Percentiles rank a stretch among this genome's conserved stretches.
These are phyloP conservation scores for Fusarium armeniacum DNA, from an alignment of 2,329 filamentous ascomycete genomes.

Conservation along the genomic window DNA sequence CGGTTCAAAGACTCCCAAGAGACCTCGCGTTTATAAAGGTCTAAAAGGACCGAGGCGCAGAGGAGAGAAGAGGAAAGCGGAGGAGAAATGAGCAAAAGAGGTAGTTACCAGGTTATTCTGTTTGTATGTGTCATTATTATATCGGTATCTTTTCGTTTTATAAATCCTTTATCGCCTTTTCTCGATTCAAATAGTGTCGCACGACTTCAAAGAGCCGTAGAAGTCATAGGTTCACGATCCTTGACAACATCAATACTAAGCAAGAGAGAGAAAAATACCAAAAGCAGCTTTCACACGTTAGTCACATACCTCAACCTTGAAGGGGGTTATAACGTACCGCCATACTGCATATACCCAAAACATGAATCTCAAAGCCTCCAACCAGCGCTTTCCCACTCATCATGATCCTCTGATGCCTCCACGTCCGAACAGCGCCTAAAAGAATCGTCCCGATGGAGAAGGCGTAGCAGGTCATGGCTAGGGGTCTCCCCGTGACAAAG, in stretches of 20 bases:
- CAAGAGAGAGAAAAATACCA: slow-evolving; percentile 46
- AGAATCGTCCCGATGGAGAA: slow-evolving; percentile 57
- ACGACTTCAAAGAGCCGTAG: not conserved
- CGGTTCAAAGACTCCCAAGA: not conserved
- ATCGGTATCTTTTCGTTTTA: not conserved
- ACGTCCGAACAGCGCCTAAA: slow-evolving; percentile 51
- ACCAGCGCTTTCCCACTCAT: slow-evolving; percentile 51
- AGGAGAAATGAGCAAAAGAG: not conserved
- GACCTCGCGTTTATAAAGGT: not conserved
- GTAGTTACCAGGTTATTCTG: not conserved
- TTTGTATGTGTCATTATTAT: not conserved
- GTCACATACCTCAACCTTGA: not conserved
- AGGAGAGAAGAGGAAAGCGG: not conserved
- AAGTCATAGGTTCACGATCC: not conserved
- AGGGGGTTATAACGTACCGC: slow-evolving; percentile 28
- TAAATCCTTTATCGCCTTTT: not conserved
- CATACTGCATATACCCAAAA: slow-evolving; percentile 39
- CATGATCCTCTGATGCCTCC: slow-evolving; percentile 52
- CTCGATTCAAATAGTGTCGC: not conserved
- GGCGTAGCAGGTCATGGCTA: slow-evolving; percentile 61
- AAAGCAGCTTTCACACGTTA: slow-evolving; percentile 38
- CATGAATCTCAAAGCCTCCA: slow-evolving; percentile 52
- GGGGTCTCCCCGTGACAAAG: slow-evolving; percentile 70
- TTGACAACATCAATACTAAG: slow-evolving; percentile 44
- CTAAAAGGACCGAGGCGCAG: not conserved